Base-by-base conservation (phyloP, 2,329 filamentous ascomycete genomes). In the Aphanoascus verrucosus region DNA sequence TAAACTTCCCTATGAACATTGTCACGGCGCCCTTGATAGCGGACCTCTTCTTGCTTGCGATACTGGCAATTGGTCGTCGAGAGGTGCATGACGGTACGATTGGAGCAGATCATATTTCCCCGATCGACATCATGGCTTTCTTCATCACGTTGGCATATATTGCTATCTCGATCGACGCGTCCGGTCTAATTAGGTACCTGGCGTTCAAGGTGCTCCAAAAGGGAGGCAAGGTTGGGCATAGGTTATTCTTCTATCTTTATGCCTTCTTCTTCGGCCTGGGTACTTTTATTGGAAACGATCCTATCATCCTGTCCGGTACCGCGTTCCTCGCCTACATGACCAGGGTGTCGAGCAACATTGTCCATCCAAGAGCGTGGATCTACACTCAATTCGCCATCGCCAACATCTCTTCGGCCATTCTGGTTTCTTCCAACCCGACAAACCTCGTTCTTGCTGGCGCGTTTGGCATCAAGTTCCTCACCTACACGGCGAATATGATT, bases 261-360 rank as follows among this genome's bases (percentile, higher is more conserved):
- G 67, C 74, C 37, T 87, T 88, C 70, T 88, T 87, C 71, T 86
- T 86, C 58, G 64, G 66, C 3, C 66, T 88, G 0, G 83, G 83
- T 1, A 79, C 72, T 61, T 84, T 84, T 60, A 83, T 88, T 48
- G 85, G 85, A 6, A 88, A 88, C 55, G 85, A 88, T 58, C 84
- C 85, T 0, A 83, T 88, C 57, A 86, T 88, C 51, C 69, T 88
- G 0, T 86, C 84, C 0, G 85, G 85, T 1, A 88, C 84, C 0
- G 79, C 85, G 0, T 88, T 88, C 53, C 74, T 88, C 11, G 82
- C 84, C 2, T 88, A 88, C 66, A 86, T 88, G 83, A 88, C 84
- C 0, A 74, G 83, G 5, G 83, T 86, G 0, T 86, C 84, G 0
- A 82, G 78, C 66, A 88, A 88, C 58, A 88, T 88, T 55, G 69